These are phyloP conservation scores for Psilocybe mexicana DNA, from an alignment of 1,284 basidiomycete genomes.

Conservation along the genomic window DNA sequence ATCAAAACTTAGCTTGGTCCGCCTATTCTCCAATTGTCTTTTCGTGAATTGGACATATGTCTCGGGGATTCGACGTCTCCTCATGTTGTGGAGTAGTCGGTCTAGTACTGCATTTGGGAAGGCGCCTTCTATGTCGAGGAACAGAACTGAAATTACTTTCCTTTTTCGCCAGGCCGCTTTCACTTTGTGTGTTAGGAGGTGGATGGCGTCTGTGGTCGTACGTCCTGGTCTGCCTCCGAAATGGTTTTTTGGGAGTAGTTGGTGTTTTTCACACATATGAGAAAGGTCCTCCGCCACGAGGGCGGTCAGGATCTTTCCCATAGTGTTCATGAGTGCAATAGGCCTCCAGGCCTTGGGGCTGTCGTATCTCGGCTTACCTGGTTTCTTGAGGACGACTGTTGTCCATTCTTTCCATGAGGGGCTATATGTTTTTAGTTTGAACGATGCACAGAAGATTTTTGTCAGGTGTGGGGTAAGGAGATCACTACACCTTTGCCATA, in stretches of 20 bases:
- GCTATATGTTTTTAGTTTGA: constrained; percentile 20
- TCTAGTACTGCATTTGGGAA: constrained; percentile 22
- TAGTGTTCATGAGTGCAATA: constrained; percentile 27
- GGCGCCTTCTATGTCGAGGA: constrained; percentile 34
- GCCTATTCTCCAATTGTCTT: constrained; percentile 19
- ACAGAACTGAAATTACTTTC: constrained; percentile 32
- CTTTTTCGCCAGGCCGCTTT: constrained; percentile 28
- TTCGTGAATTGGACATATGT: constrained; percentile 22
- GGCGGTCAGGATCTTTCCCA: constrained; percentile 31
- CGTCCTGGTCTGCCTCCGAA: constrained; percentile 35
- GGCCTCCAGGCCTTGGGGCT: constrained; percentile 16
- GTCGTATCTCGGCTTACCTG: constrained; percentile 19
- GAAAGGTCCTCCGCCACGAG: constrained; percentile 14
- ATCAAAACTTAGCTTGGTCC: constrained; percentile 31
- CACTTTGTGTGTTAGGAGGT: constrained; percentile 29
- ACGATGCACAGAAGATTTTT: constrained; percentile 27
- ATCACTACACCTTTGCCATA: constrained; percentile 24
- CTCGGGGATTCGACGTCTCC: constrained; percentile 27
- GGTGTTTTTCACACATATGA: constrained; percentile 20
- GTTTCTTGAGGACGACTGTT: constrained; percentile 19
- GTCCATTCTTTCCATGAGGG: constrained; percentile 16
- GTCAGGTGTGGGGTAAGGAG: constrained; percentile 23
- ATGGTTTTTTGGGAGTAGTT: constrained; percentile 29
- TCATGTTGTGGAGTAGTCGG: constrained; percentile 32
- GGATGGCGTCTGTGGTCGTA: constrained; percentile 37